Percentiles rank a stretch among this genome's conserved stretches.
Conservation (phyloP, 1,284 basidiomycete genomes). For the Leccinum angustisporum region DNA sequence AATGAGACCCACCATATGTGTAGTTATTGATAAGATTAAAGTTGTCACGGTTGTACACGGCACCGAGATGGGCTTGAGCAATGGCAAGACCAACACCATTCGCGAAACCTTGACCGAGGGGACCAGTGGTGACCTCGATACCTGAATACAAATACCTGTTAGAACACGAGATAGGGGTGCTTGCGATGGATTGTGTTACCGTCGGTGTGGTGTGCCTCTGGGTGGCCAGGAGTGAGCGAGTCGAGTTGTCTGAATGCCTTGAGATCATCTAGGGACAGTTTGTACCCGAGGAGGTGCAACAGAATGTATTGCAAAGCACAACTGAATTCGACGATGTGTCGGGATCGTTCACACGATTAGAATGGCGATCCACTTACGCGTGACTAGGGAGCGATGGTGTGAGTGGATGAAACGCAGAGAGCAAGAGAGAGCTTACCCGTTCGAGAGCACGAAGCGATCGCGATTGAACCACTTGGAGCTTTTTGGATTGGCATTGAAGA, state of each 20-base stretch:
- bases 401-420: conserved; percentile 7
- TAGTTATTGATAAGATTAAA: conserved; percentile 88
- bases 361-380: conserved; percentile 48
- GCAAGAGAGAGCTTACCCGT: conserved; percentile 50
- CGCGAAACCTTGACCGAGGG: conserved; percentile 92
- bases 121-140: conserved; percentile 95
- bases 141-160: conserved; percentile 37
- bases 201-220: conserved; percentile 85
- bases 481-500: conserved; percentile 86
- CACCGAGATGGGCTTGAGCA: conserved; percentile 87
- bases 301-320: conserved; percentile 86
- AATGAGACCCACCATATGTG: conserved; percentile 67
- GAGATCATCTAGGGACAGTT: conserved; percentile 81
- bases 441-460: conserved; percentile 86
- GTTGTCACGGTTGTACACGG: conserved; percentile 86
- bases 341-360: background rate
- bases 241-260: conserved; percentile 85
- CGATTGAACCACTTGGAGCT: conserved; percentile 91
- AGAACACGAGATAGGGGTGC: conserved; percentile 6
- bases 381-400: conserved; percentile 45
- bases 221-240: conserved; percentile 90
- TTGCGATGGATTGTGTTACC: conserved; percentile 43
- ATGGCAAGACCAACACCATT: conserved; percentile 94
- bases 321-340: conserved; percentile 39
- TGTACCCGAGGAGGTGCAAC: conserved; percentile 83